phyloP scores from a whole-genome alignment of 768 basidiomycete genomes.

The Tephrocybe sp. region DNA sequence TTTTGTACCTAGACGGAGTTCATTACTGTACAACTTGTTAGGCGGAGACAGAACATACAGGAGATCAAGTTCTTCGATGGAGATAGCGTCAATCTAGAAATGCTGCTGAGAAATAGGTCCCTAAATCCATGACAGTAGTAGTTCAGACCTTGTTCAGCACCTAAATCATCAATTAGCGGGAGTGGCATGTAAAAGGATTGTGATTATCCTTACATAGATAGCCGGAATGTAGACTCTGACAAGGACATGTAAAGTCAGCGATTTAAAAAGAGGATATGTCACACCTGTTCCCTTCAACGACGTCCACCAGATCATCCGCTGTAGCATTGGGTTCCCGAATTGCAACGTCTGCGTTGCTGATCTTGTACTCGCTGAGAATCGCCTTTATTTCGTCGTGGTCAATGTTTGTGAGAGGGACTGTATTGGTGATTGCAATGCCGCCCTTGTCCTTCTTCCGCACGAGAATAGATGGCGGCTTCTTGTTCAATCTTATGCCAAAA shows the following conservation, averaged over 20 bases:
- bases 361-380: constrained; percentile 87
- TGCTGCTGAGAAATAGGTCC: constrained; percentile 5
- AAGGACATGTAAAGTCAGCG: not conserved
- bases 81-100: constrained; percentile 91
- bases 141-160: constrained; percentile 77
- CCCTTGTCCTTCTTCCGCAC: constrained; percentile 91
- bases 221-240: constrained; percentile 89
- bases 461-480: constrained; percentile 84
- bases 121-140: constrained; percentile 2
- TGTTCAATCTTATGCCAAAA: constrained; percentile 97
- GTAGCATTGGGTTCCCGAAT: constrained; percentile 93
- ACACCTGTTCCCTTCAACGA: constrained; percentile 92
- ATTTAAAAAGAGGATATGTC: constrained; percentile 14
- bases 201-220: constrained; percentile 63
- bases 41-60: constrained; percentile 46
- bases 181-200: not conserved
- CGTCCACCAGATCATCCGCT: constrained; percentile 94
- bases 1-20: constrained; percentile 64
- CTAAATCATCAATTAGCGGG: constrained; percentile 29
- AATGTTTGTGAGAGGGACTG: constrained; percentile 93
- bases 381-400: constrained; percentile 97
- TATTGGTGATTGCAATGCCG: constrained; percentile 92
- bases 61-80: constrained; percentile 95
- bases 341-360: constrained; percentile 87
- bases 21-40: not conserved